Evolutionary conservation across 176 grass and related monocot genomes (phyloP), one percentile per base, ranked within the genome.

Genomic region (Eragrostis nindensis): DNA sequence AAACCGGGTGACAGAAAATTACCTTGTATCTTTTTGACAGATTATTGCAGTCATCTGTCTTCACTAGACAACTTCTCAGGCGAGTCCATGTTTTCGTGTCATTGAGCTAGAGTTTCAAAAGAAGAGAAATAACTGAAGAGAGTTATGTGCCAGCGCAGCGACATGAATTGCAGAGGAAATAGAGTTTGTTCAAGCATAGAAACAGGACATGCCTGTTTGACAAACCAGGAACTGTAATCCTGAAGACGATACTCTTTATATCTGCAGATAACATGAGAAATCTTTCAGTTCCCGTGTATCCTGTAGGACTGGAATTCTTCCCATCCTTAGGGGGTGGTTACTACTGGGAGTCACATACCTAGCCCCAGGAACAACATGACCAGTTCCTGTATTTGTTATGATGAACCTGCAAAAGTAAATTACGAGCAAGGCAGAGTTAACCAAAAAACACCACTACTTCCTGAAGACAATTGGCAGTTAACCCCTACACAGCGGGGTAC

Each of bases 201-300:
- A 61, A 66, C 26, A n/a, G 42, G 66, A 13, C 77, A 84, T 80
- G 85, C 96, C 82, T 99, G 96, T 79, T 91, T 95, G 66, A 99
- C 70, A 85, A 99, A 95, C 92, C 92, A 99, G 87, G 96, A 90
- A 77, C 90, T 99, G 68, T 93, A 99, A 80, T 99, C 96, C 84
- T 95, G 90, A 68, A 99, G 90, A 69, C 88, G 96, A 70, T 93
- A 99, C 59, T 95, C 96, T 69, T 95, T 95, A 82, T 93, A 99
- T 47, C 96, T 99, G 65, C 72, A 87, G 6, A 73, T 45, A 76
- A 62, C 70, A 80, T 83, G 75, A 32, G 16, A 78, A 69, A 76
- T 70, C 30, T 9, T 41, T 85, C 57, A 48, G 13, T 81, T 48
- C 25, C 29, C 17, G 1, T 38, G 11, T n/a, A 30, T 39, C 19